Evolutionary conservation across 306 rosid species (phyloP).

Genomic region (Cicer cuneatum): DNA sequence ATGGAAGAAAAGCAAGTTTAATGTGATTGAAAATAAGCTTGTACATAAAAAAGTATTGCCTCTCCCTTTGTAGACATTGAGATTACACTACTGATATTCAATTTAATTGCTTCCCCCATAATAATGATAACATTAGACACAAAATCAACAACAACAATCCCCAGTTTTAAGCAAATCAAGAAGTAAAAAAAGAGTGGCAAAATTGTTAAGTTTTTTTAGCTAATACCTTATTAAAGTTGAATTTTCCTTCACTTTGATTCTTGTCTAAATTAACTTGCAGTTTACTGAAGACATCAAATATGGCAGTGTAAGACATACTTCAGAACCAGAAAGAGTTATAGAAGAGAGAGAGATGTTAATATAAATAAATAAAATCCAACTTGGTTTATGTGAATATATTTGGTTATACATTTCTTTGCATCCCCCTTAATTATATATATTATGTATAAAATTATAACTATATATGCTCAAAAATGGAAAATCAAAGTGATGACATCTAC

Average conservation of each 20-base stretch:
- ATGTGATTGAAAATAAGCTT: no score
- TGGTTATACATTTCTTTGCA: slow-evolving; percentile 26
- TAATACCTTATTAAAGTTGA: slow-evolving; percentile 9
- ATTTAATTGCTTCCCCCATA: no score
- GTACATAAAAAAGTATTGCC: no score
- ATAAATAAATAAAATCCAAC: neutral
- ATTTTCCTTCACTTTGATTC: slow-evolving; percentile 34
- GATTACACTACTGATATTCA: no score
- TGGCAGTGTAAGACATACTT: slow-evolving; percentile 11
- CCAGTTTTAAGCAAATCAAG: no score
- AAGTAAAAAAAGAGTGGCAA: neutral
- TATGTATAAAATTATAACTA: neutral
- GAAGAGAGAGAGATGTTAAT: neutral
- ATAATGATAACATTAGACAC: no score
- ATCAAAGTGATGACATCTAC: slow-evolving; percentile 9
- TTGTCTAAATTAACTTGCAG: slow-evolving; percentile 39
- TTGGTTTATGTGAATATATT: slow-evolving; percentile 15
- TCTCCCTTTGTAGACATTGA: no score
- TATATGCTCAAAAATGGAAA: slow-evolving; percentile 1
- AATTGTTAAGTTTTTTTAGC: neutral
- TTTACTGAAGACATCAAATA: slow-evolving; percentile 37
- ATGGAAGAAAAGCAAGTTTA: no score
- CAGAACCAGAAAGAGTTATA: slow-evolving; percentile 3
- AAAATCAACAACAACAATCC: no score
- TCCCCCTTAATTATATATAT: neutral